Base-by-base conservation (phyloP, 768 basidiomycete species). In the Rhizopogon vesiculosus region DNA sequence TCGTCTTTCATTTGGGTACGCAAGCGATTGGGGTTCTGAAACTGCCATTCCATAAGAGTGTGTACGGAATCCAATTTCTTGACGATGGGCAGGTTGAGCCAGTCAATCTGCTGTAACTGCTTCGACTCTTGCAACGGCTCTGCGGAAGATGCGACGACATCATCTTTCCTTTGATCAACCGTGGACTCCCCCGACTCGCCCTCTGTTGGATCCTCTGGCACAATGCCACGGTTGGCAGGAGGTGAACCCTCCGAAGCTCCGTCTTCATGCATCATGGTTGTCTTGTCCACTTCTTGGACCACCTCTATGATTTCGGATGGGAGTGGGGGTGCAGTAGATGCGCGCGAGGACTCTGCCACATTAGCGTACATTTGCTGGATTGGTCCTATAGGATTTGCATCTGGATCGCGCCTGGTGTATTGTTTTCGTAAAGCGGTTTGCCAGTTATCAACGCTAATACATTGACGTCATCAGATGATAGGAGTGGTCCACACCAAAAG, bases 21-120 rank as follows among this genome's bases (percentile, higher is more conserved):
- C 19, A 93, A 62, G 53, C 87, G 78, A 51, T 78, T 76, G 5
- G 89, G 82, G 64, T 90, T 89, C 56, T 91, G 85, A 59, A 93
- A 92, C 62, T 91, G 89, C 92, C 92, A 94, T 70, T 94, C 92
- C 29, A 78, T 79, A 48, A 93, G 72, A 15, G 81, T 73, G 61
- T 91, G 81, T 63, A 93, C 72, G 3, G 87, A 83, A 57, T 91
- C 86, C 42, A 94, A 79, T 70, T 91, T 91, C 35, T 72, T 71
- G 41, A 85, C 76, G 79, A 89, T 84, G 2, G 84, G 76, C 28
- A 93, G 80, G 43, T 86, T 77, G 43, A 82, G 73, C 90, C 91
- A 93, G 64, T 89, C 78, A 54, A 77, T 76, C 40, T 80, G 75
- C 60, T 73, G 75, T 42, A 65, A 59, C 19, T 68, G 58, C 25